These are phyloP conservation scores for Mycena olivaceomarginata DNA, from an alignment of 768 basidiomycete genomes.

Conservation along the genomic window DNA sequence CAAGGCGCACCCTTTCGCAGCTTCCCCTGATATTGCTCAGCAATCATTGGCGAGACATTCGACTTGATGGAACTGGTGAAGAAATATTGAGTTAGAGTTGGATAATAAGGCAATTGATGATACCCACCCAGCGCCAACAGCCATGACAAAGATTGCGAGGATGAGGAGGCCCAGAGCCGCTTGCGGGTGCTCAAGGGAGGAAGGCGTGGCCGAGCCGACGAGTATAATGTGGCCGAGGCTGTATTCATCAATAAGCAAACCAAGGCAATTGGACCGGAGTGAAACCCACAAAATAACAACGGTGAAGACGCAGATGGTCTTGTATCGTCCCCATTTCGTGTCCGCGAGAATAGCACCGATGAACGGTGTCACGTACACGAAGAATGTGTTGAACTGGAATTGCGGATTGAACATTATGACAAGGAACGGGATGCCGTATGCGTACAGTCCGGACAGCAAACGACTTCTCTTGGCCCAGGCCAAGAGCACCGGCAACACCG, in stretches of 20 bases:
- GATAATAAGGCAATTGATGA: not conserved
- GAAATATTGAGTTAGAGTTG: conserved; percentile 66
- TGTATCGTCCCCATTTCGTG: conserved; percentile 73
- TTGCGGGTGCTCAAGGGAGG: conserved; percentile 60
- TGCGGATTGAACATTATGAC: conserved; percentile 55
- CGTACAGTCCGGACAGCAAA: conserved; percentile 65
- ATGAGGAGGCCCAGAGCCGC: conserved; percentile 65
- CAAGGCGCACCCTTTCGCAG: conserved; percentile 60
- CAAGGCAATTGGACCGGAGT: not conserved
- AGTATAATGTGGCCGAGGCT: conserved; percentile 68
- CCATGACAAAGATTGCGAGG: conserved; percentile 68
- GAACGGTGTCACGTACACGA: conserved; percentile 70
- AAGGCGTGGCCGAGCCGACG: conserved; percentile 64
- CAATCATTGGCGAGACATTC: conserved; percentile 60
- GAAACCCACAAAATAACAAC: conserved; percentile 62
- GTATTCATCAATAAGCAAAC: not conserved
- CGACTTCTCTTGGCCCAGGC: conserved; percentile 67
- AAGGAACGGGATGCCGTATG: conserved; percentile 50
- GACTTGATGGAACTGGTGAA: conserved; percentile 54
- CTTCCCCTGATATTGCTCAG: conserved; percentile 74
- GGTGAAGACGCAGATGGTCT: conserved; percentile 73
- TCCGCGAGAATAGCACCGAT: conserved; percentile 74
- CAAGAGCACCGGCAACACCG: conserved; percentile 68
- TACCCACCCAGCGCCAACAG: conserved; percentile 59
- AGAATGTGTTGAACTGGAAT: conserved; percentile 68